These are phyloP conservation scores for Theileria orientalis DNA, from an alignment of 169 alveolate species.

Conservation along the genomic window DNA sequence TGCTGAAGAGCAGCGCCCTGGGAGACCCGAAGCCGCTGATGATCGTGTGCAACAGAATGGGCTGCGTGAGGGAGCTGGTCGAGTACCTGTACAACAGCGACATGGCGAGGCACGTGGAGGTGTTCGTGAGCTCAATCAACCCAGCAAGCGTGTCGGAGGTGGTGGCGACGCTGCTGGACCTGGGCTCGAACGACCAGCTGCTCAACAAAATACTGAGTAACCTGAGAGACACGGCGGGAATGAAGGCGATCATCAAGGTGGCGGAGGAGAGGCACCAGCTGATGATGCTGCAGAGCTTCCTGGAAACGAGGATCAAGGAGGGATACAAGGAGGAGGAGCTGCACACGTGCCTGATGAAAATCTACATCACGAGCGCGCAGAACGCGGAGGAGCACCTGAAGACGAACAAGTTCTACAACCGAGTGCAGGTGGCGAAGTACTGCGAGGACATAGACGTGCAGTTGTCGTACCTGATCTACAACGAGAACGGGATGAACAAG, in stretches of 20 bases:
- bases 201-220: conserved; percentile 88
- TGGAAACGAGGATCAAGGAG: conserved; percentile 33
- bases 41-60: conserved; percentile 97
- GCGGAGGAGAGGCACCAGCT: conserved; percentile 96
- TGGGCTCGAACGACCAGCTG: conserved; percentile 94
- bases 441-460: conserved; percentile 99
- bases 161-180: conserved; percentile 96
- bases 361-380: conserved; percentile 94
- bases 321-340: conserved; percentile 53
- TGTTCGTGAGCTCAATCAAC: conserved; percentile 93
- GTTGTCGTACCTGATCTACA: conserved; percentile 97
- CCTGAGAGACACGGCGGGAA: conserved; percentile 92
- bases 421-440: conserved; percentile 95
- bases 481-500: conserved; percentile 96
- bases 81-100: conserved; percentile 95
- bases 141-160: conserved; percentile 96
- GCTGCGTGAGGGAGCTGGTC: conserved; percentile 95
- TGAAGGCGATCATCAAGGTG: conserved; percentile 95
- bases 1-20: conserved; percentile 92
- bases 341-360: conserved; percentile 98
- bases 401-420: conserved; percentile 95
- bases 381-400: conserved; percentile 95
- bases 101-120: conserved; percentile 95
- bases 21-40: conserved; percentile 98
- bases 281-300: conserved; percentile 41